Conservation (phyloP, 1,139 yeast genomes). For the Lodderomyces orthopsilosis region DNA sequence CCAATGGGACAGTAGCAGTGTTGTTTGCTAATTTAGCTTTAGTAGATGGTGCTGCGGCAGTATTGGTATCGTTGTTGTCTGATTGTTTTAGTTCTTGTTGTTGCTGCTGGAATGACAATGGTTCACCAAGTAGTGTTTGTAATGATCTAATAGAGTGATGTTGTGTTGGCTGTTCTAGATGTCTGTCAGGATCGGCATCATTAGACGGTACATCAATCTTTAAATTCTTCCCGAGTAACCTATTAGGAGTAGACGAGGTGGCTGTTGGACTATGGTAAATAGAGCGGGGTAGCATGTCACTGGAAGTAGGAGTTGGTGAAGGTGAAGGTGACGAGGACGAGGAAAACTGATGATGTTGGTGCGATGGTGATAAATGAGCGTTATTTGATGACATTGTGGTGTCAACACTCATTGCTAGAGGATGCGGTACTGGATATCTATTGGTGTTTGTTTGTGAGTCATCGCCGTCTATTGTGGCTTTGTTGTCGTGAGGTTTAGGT, state of each 20-base stretch:
- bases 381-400: background rate
- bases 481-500: background rate
- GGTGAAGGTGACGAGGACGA: slow-evolving; percentile 1
- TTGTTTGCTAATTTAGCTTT: background rate
- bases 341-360: background rate
- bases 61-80: background rate
- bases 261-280: slow-evolving; percentile 4
- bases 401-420: background rate
- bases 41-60: background rate
- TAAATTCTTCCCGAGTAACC: slow-evolving; percentile 2
- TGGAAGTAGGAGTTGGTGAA: background rate
- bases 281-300: background rate
- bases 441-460: background rate
- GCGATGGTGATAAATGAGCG: background rate
- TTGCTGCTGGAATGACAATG: slow-evolving; percentile 5
- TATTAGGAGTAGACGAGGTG: background rate
- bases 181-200: background rate
- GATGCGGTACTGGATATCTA: background rate
- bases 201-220: slow-evolving; percentile 6
- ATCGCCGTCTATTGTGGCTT: background rate
- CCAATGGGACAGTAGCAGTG: slow-evolving; percentile 8
- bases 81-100: background rate
- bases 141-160: slow-evolving; percentile 9
- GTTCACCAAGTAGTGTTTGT: slow-evolving; percentile 10
- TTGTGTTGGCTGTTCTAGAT: slow-evolving; percentile 5